These are phyloP conservation scores for Umbelopsis ramanniana DNA, from an alignment of 192 early-diverging fungal genomes.

Conservation along the genomic window DNA sequence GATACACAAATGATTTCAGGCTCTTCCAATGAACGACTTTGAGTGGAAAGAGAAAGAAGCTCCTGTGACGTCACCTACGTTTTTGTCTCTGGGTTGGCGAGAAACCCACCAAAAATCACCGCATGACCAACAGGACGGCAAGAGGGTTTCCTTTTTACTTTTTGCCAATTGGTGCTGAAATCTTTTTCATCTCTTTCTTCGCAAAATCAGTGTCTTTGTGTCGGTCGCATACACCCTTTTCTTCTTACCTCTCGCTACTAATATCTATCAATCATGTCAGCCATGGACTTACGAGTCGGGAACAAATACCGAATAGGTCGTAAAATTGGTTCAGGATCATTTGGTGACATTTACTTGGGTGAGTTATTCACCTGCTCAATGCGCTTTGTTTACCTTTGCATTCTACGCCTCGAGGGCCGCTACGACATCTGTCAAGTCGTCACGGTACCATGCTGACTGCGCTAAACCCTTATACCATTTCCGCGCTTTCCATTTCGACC, in stretches of 20 bases:
- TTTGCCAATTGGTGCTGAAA: constrained; percentile 2
- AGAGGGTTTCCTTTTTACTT: constrained; percentile 5
- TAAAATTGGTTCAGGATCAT: constrained; percentile 94
- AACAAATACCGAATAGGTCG: constrained; percentile 92
- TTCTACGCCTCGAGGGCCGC: neutral
- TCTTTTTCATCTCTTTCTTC: neutral
- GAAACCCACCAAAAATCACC: neutral
- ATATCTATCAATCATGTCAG: constrained; percentile 17
- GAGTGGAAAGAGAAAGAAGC: too few species aligned
- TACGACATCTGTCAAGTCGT: neutral
- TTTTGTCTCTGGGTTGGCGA: neutral
- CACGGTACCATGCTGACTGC: neutral
- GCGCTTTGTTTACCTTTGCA: neutral
- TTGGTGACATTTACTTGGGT: constrained; percentile 96
- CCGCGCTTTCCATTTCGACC: neutral
- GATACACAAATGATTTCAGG: neutral
- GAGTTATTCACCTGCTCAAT: constrained; percentile 29
- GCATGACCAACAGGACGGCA: neutral
- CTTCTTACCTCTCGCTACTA: neutral
- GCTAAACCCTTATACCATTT: neutral
- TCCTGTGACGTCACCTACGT: neutral
- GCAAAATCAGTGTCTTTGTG: too few species aligned
- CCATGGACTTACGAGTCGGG: constrained; percentile 81
- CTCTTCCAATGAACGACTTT: too few species aligned
- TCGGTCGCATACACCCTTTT: neutral